Base-by-base conservation (phyloP, 164 flowering plant species). In the Euptelea pleiosperma region DNA sequence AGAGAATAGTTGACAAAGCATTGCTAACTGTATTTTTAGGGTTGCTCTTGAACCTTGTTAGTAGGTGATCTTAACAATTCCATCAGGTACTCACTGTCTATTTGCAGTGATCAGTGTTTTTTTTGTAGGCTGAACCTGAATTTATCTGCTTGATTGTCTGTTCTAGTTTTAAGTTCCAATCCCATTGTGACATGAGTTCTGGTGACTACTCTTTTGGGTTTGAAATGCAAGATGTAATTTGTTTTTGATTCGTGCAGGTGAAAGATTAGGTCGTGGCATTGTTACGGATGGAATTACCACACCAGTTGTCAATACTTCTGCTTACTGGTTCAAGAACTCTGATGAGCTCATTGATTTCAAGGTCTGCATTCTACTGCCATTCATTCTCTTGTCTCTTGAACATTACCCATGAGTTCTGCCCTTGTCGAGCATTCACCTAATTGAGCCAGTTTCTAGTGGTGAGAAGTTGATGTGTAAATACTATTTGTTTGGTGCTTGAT, bases 251-350 rank as follows among this genome's bases (percentile, higher is more conserved):
- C 55, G 6, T 41, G 36, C 79, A 90, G 99, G 97, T 70, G 99
- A 93, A 70, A 78, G 99, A 75, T 73, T 79, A 65, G 97, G 97
- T 54, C 96, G 99, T 41, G 80, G 87, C 35, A 80, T 88, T 42
- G 87, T 67, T 46, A 83, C 87, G 16, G 97, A 94, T 80, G 96
- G 91, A 48, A 82, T 90, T 63, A 91, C 99, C 29, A 94, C 99
- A 15, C 99, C 99, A 8, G 77, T 94, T 37, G 87, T 88, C 60
- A 86, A 88, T 58, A 85, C 99, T 62, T 73, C 97, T 77, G 97
- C 97, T 58, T 94, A 90, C 71, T 85, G 76, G 77, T 94, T 91
- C 69, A 82, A 86, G 76, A 88, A 80, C 61, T 85, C 91, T 56
- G 73, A 78, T 43, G 89, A 90, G 51, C 89, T 94, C 40, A 75